Evolutionary conservation across 176 grass and related monocot genomes (phyloP).

Genomic region (Carex kokanica): DNA sequence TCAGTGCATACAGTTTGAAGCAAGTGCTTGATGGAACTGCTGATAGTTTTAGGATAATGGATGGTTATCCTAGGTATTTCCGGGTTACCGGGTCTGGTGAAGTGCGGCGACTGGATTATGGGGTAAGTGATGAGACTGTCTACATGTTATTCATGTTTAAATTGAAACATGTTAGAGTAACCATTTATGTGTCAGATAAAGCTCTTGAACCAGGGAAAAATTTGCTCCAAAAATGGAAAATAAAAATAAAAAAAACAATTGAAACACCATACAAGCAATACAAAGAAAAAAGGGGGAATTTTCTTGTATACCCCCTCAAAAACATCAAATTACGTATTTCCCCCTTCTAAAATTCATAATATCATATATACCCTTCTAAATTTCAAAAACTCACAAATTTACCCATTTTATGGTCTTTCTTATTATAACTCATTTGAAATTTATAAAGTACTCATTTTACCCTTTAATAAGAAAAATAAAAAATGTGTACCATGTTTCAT

Average conservation of each 20-base stretch:
- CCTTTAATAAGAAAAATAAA: too few relatives aligned
- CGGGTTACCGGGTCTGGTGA: slow-evolving; percentile 94
- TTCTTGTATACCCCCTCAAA: too few relatives aligned
- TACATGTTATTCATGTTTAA: neutral
- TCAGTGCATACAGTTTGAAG: slow-evolving; percentile 60
- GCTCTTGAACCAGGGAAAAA: neutral
- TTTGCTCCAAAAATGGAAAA: neutral
- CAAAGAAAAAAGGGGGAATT: too few relatives aligned
- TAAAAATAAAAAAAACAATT: neutral
- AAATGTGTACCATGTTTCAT: too few relatives aligned
- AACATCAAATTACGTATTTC: too few relatives aligned
- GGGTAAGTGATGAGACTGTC: slow-evolving; percentile 35
- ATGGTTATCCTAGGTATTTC: slow-evolving; percentile 88
- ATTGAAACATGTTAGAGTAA: neutral
- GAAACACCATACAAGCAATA: neutral
- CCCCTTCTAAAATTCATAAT: too few relatives aligned
- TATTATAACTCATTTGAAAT: too few relatives aligned
- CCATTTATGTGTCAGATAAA: neutral
- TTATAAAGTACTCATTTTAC: too few relatives aligned
- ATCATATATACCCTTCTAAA: too few relatives aligned
- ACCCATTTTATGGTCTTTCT: too few relatives aligned
- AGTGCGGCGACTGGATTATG: slow-evolving; percentile 73
- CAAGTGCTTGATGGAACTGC: slow-evolving; percentile 66
- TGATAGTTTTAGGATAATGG: slow-evolving; percentile 62
- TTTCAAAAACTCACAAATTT: too few relatives aligned